phyloP scores from a whole-genome alignment of 192 early-diverging fungal species.

The Rhizoclosmatium globosum region DNA sequence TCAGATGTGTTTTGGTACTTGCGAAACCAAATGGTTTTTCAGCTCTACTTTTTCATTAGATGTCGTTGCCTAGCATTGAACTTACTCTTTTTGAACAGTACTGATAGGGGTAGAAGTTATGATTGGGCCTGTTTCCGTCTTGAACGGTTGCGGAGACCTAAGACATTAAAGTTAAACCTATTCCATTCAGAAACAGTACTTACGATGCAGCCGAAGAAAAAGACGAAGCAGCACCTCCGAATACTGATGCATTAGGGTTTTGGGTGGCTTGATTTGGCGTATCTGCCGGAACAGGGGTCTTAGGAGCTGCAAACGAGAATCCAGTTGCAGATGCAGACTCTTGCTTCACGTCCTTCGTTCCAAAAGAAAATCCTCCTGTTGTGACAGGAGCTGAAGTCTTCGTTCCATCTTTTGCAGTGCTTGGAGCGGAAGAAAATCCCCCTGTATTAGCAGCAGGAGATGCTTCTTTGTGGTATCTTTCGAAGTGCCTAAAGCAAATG shows the following conservation, averaged over 20 bases:
- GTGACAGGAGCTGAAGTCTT: too few species aligned
- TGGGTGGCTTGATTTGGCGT: too few species aligned
- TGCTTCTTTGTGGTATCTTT: too few species aligned
- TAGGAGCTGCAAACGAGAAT: neutral
- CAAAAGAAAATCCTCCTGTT: too few species aligned
- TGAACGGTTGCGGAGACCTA: neutral
- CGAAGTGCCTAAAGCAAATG: too few species aligned
- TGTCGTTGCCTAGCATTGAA: neutral
- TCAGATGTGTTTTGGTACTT: neutral
- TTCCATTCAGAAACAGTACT: neutral
- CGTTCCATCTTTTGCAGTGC: too few species aligned
- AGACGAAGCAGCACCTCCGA: neutral
- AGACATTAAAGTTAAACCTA: neutral
- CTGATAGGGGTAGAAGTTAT: conserved; percentile 11
- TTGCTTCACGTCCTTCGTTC: too few species aligned
- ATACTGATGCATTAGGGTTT: neutral
- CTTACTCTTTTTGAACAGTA: neutral
- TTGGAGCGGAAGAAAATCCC: too few species aligned
- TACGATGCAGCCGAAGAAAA: neutral
- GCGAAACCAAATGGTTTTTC: conserved; percentile 3
- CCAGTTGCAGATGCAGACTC: neutral
- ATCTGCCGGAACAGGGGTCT: too few species aligned
- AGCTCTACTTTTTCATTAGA: neutral
- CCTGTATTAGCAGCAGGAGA: too few species aligned
- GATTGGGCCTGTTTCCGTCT: neutral